Evolutionary conservation across 352 stramenopile genomes (phyloP), one percentile per base, ranked within the genome.

Genomic region (Phytophthora citricola): DNA sequence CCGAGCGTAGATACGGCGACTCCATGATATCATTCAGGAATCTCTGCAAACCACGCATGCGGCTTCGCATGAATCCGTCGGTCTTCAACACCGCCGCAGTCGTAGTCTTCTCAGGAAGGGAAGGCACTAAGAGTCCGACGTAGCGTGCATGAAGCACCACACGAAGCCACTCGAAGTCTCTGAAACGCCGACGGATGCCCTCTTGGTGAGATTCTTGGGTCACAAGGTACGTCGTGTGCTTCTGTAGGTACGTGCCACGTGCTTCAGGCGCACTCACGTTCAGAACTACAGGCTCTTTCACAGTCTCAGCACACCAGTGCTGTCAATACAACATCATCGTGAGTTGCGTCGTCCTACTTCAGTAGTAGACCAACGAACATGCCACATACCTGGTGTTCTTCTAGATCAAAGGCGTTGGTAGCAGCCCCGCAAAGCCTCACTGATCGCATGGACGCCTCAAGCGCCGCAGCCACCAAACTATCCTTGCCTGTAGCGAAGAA

Each of bases 81-180:
- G 46, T 80, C 59, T 83, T 86, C 36, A 89, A 67, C 43, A 76
- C 63, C 9, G 60, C 50, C 6, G 60, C 66, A 11, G 63, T 61
- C 32, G 84, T 73, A 6, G 74, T 87, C 71, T 92, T 92, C 49
- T 90, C 84, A 6, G 82, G 84, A 12, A 91, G 60, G 20, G 82
- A 90, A 27, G 84, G 84, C 15, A 92, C 63, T 20, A 91, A 69
- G 52, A 91, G 78, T 34, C 84, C 84, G 17, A 85, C 60, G 64
- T 92, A 92, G 8, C 84, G 78, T 22, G 73, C 78, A 29, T 71
- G 69, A 3, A 92, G 71, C 39, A 89, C 82, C 7, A 67, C 60
- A 27, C 83, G 84, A n/a, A 92, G 75, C 84, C 84, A 92, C 47
- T 78, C 78, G 66, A 92, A 92, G 53, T 92, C 84, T 44, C 84